These are phyloP conservation scores for Corrigiola litoralis DNA, from an alignment of 179 eudicot species.

Conservation along the genomic window DNA sequence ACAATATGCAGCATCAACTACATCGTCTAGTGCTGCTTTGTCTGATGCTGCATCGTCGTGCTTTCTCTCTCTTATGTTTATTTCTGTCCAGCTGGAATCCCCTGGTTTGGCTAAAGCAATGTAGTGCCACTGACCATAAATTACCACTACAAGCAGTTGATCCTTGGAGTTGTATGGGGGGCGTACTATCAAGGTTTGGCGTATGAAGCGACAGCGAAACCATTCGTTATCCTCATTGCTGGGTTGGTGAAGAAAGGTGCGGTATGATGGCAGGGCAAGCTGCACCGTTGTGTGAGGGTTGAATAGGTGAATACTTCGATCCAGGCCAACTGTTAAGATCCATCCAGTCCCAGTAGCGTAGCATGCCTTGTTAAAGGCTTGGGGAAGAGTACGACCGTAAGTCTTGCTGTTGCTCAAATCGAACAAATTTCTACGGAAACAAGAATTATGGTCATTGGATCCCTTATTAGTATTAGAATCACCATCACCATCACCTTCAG, in stretches of 20 bases:
- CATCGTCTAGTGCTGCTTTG: background rate
- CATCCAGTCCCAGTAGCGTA: constrained; percentile 9
- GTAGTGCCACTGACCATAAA: background rate
- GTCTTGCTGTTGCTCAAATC: background rate
- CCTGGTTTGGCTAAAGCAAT: background rate
- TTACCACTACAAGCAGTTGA: background rate
- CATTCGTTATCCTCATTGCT: background rate
- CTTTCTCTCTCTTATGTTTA: too few species aligned
- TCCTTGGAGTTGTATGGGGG: background rate
- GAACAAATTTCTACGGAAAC: background rate
- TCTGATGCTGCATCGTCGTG: too few species aligned
- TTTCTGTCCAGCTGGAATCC: background rate
- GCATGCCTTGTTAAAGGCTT: background rate
- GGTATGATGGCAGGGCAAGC: background rate
- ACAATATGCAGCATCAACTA: background rate
- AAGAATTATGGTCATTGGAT: too few species aligned
- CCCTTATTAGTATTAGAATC: too few species aligned
- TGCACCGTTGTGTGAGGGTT: background rate
- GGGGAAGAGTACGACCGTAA: background rate
- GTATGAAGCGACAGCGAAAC: background rate
- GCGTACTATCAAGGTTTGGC: background rate
- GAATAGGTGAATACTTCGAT: background rate
- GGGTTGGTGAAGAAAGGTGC: background rate
- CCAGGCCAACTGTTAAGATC: background rate
- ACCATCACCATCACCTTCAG: background rate